Percentiles rank a stretch among this genome's conserved stretches.
phyloP scores from a whole-genome alignment of 345 rosid species.

The Citrus trifoliata region DNA sequence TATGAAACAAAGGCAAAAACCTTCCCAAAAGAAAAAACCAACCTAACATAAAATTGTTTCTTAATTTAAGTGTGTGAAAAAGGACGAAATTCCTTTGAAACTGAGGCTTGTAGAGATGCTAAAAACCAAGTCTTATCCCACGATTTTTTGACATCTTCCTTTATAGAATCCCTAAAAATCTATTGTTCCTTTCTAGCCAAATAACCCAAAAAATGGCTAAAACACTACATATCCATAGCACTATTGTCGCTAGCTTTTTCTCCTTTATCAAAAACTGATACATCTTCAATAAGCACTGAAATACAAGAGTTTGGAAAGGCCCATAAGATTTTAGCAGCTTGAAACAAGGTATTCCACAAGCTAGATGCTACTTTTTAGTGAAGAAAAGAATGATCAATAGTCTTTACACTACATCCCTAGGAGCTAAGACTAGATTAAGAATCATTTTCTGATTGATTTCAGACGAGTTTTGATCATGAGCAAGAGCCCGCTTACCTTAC shows the following conservation, averaged over 20 bases:
- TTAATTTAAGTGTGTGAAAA: no score
- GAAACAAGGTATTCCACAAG: no score
- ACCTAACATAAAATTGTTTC: no score
- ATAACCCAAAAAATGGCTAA: no score
- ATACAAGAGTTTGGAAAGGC: not conserved
- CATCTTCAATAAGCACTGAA: not conserved
- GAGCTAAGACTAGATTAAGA: not conserved
- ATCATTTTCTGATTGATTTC: not conserved
- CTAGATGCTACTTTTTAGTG: not conserved
- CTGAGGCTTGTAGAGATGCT: no score
- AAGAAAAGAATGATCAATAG: not conserved
- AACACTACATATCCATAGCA: no score
- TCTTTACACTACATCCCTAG: not conserved
- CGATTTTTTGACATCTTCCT: no score
- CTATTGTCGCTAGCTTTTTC: not conserved
- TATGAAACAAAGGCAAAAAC: no score
- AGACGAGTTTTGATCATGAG: not conserved
- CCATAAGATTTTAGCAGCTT: not conserved
- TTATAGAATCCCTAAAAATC: not conserved
- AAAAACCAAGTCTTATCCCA: no score
- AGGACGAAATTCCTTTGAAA: no score
- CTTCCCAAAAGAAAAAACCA: no score
- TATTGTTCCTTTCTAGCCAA: no score
- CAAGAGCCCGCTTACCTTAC: not conserved
- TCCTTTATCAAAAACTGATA: not conserved